Conservation (phyloP, 2,329 filamentous ascomycete species). For the Penicillium corylophilum region DNA sequence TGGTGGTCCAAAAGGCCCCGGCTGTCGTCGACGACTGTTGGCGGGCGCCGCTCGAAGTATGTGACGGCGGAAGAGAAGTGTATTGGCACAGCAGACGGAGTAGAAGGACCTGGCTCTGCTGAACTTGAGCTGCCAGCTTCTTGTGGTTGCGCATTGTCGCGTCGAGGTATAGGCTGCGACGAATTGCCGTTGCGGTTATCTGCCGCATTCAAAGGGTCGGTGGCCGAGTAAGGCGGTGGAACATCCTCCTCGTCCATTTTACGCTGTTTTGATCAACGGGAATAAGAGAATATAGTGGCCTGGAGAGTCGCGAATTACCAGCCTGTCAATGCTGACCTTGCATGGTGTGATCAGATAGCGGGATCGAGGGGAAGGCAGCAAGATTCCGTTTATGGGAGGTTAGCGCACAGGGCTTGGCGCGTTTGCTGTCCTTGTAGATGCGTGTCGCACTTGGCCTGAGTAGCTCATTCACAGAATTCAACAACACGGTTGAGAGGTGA, state of each 20-base stretch:
- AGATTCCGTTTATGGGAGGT: constrained; percentile 20
- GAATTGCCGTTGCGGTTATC: constrained; percentile 21
- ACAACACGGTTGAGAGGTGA: background rate
- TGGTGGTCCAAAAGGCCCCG: constrained; percentile 34
- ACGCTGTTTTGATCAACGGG: constrained; percentile 3
- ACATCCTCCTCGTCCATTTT: constrained; percentile 40
- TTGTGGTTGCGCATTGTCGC: constrained; percentile 16
- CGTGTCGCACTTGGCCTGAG: background rate
- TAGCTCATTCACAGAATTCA: background rate
- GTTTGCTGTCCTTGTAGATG: background rate
- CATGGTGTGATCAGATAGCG: constrained; percentile 22
- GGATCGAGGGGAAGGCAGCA: constrained; percentile 30
- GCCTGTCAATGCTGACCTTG: constrained; percentile 14
- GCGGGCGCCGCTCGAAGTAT: constrained; percentile 41
- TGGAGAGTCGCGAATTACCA: constrained; percentile 4
- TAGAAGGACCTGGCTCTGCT: constrained; percentile 5
- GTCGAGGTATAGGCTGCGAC: constrained; percentile 17
- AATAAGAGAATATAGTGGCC: constrained; percentile 5
- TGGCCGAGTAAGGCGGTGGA: constrained; percentile 44
- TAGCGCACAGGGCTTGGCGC: constrained; percentile 5
- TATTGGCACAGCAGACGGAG: constrained; percentile 20
- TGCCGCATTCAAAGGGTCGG: constrained; percentile 36
- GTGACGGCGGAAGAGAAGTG: constrained; percentile 38
- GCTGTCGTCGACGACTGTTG: constrained; percentile 24
- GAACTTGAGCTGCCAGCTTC: constrained; percentile 19